Evolutionary conservation across 2,329 filamentous ascomycete species (phyloP).

Genomic region (Paecilomyces formosus): DNA sequence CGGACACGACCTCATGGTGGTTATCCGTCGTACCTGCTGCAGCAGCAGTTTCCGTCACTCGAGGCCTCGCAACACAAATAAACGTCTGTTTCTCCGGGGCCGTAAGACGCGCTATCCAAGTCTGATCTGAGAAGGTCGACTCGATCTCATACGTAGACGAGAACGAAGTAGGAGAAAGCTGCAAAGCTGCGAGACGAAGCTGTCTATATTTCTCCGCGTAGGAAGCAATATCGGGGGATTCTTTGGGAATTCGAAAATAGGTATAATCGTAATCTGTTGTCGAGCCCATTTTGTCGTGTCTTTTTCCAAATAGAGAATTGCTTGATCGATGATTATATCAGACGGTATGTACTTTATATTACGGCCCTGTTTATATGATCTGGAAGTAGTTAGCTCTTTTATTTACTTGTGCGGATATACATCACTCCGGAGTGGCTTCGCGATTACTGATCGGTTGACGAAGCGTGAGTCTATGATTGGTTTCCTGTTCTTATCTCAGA

Average conservation of each 20-base stretch:
- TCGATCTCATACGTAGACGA: conserved; percentile 23
- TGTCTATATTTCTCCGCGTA: conserved; percentile 8
- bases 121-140: conserved; percentile 12
- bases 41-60: not conserved
- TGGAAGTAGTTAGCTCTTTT: not conserved
- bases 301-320: too few relatives aligned
- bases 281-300: not conserved
- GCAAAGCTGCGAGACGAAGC: conserved; percentile 20
- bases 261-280: not conserved
- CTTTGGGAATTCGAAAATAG: conserved; percentile 5
- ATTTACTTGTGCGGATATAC: not conserved
- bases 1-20: not conserved
- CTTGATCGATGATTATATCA: too few relatives aligned
- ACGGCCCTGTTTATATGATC: not conserved
- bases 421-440: not conserved
- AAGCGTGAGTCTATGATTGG: too few relatives aligned
- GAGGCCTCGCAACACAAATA: conserved; percentile 12
- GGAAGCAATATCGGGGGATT: not conserved
- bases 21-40: conserved; percentile 5
- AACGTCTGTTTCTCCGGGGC: conserved; percentile 18
- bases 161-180: conserved; percentile 19
- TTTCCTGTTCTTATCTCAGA: too few relatives aligned
- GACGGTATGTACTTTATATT: not conserved
- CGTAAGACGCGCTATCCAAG: conserved; percentile 20
- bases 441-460: not conserved